Evolutionary conservation across 345 rosid species (phyloP), one percentile per base, ranked within the genome.

Genomic region (Aegle marmelos): DNA sequence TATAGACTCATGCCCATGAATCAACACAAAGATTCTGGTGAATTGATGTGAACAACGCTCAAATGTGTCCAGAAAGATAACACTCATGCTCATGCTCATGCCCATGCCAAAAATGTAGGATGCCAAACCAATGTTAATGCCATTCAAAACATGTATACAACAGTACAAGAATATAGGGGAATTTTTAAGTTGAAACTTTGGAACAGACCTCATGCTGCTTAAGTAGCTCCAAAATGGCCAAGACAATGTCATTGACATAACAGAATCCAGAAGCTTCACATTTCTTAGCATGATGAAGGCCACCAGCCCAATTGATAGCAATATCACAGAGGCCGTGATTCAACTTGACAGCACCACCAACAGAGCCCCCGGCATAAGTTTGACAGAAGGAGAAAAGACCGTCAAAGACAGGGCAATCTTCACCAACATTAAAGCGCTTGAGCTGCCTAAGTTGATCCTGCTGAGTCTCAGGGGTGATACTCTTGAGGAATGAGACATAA

Each of bases 371-470:
- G 0, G 92, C 92, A 75, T 86, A 89, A 79, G 92, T 86, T 76
- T 87, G 90, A 68, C 92, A 89, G 76, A 89, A 89, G 50, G 92
- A 84, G 74, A 81, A 87, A 7, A 89, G 89, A 45, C 92, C 92
- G 75, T 89, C 92, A 71, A 89, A 89, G 60, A 89, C 92, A 2
- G 92, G 92, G 62, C 92, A 89, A 76, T 89, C 92, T 78, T 89
- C 92, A 4, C 92, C 92, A 9, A 89, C 90, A 70, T 89, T 89
- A 81, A 89, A 89, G 64, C 90, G 84, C 83, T 86, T 89, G 65
- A 87, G 90, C 64, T 87, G 92, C 78, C 90, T 77, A 31, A 86
- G 85, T 70, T 87, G 89, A 56, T 89, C 92, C 86, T 85, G 89
- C 83, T 89, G 92, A 11, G 89, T 86, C 64, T 89, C 90, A 1